Evolutionary conservation across 805 yeast genomes (phyloP).

Genomic region (Ogataea parapolymorpha): DNA sequence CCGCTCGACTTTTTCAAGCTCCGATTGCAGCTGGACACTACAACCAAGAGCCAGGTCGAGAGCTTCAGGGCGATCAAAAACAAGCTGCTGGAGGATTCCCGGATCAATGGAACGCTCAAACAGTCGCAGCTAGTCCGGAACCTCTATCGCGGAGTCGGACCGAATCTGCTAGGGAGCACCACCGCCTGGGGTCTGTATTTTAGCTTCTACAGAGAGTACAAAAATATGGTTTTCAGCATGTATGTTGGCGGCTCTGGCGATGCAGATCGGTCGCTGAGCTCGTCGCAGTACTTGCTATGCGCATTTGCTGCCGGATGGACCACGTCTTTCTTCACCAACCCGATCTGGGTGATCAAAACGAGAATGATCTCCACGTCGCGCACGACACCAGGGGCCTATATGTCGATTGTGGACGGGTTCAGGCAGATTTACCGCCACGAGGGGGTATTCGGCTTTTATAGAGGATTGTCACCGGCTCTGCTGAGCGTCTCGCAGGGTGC

Average conservation of each 20-base stretch:
- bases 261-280: constrained; percentile 35
- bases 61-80: constrained; percentile 26
- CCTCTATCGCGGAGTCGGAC: constrained; percentile 71
- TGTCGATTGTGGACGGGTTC: constrained; percentile 55
- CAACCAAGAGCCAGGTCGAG: constrained; percentile 29
- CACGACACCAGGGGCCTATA: constrained; percentile 48
- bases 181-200: constrained; percentile 90
- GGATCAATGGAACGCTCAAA: constrained; percentile 3
- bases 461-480: constrained; percentile 73
- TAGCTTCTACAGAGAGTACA: constrained; percentile 64
- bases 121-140: constrained; percentile 24
- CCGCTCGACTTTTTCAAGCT: constrained; percentile 87
- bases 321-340: constrained; percentile 80
- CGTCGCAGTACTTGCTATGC: constrained; percentile 47
- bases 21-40: constrained; percentile 64
- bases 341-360: constrained; percentile 94
- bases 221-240: constrained; percentile 27
- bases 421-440: constrained; percentile 44
- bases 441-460: constrained; percentile 74
- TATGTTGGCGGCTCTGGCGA: constrained; percentile 2
- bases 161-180: constrained; percentile 81
- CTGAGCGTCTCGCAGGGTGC: constrained; percentile 89
- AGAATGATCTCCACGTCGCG: constrained; percentile 65
- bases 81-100: constrained; percentile 16
- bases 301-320: constrained; percentile 71